Percentiles rank a stretch among this genome's conserved stretches.
These are phyloP conservation scores for Harringtonia lauricola DNA, from an alignment of 2,329 filamentous ascomycete genomes.

Conservation along the genomic window DNA sequence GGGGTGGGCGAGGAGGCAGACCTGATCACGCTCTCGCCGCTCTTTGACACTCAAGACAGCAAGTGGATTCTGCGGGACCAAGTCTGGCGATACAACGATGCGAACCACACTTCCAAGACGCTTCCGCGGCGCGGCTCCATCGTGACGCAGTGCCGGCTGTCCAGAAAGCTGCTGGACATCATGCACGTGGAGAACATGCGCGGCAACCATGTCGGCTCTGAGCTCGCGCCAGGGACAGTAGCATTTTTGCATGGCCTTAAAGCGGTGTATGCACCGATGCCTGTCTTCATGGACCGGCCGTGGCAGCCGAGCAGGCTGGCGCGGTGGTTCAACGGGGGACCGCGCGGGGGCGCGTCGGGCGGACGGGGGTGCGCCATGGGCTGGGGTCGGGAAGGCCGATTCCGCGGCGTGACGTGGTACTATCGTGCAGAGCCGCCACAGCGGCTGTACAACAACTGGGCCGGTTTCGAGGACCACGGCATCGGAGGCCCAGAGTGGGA, in stretches of 20 bases:
- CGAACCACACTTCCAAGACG: conserved; percentile 35
- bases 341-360: conserved; percentile 36
- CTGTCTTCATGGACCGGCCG: conserved; percentile 67
- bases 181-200: conserved; percentile 70
- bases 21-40: conserved; percentile 54
- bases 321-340: conserved; percentile 50
- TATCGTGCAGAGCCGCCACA: conserved; percentile 46
- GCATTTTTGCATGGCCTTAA: conserved; percentile 70
- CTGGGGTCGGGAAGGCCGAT: conserved; percentile 46
- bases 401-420: conserved; percentile 50
- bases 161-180: conserved; percentile 57
- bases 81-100: conserved; percentile 53
- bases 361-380: conserved; percentile 45
- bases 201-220: conserved; percentile 66
- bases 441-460: conserved; percentile 51
- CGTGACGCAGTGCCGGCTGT: conserved; percentile 64
- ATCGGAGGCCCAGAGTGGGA: conserved; percentile 48
- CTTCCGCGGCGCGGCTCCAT: conserved; percentile 67
- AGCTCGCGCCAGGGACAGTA: conserved; percentile 68
- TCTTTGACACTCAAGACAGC: conserved; percentile 63
- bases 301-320: conserved; percentile 47
- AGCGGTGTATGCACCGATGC: conserved; percentile 67
- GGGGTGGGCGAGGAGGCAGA: conserved; percentile 21
- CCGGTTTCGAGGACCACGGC: conserved; percentile 45
- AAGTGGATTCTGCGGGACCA: conserved; percentile 63